phyloP scores from a whole-genome alignment of 1,139 yeast genomes.

The Debaryomyces psychrophilus region DNA sequence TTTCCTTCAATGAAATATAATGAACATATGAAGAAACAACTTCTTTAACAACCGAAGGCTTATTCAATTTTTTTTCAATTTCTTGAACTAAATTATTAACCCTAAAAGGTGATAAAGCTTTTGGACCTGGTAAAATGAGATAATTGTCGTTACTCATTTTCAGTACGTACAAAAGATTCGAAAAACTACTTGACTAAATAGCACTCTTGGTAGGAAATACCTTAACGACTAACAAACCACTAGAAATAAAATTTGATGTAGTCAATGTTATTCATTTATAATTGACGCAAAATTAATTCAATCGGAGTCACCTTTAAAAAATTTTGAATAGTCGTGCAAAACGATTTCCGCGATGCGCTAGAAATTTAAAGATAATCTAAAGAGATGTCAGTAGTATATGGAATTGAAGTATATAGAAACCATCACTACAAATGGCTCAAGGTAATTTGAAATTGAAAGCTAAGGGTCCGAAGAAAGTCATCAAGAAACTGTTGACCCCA shows the following conservation, averaged over 20 bases:
- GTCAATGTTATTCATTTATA: conserved; percentile 1
- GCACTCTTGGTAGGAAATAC: conserved; percentile 2
- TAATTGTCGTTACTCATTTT: conserved; percentile 23
- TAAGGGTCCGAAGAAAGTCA: conserved; percentile 52
- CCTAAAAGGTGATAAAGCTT: conserved; percentile 87
- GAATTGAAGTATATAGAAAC: neutral
- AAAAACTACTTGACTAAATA: neutral
- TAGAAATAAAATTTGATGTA: neutral
- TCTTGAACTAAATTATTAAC: conserved; percentile 71
- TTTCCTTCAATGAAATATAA: conserved; percentile 63
- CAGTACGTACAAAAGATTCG: conserved; percentile 5
- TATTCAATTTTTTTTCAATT: conserved; percentile 68
- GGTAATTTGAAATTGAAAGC: conserved; percentile 54
- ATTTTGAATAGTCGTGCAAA: conserved; percentile 1
- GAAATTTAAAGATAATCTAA: neutral
- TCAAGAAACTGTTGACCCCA: conserved; percentile 60
- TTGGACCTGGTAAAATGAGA: conserved; percentile 83
- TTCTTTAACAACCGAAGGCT: conserved; percentile 61
- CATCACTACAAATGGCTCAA: conserved; percentile 52
- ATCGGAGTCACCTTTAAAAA: conserved; percentile 6
- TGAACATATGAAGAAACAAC: conserved; percentile 81
- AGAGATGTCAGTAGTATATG: neutral
- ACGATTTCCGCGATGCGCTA: conserved; percentile 10
- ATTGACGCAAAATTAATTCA: conserved; percentile 1
- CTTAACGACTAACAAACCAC: conserved; percentile 4